Conservation (phyloP, 176 grass and related monocot species). For the Musa itinerans region DNA sequence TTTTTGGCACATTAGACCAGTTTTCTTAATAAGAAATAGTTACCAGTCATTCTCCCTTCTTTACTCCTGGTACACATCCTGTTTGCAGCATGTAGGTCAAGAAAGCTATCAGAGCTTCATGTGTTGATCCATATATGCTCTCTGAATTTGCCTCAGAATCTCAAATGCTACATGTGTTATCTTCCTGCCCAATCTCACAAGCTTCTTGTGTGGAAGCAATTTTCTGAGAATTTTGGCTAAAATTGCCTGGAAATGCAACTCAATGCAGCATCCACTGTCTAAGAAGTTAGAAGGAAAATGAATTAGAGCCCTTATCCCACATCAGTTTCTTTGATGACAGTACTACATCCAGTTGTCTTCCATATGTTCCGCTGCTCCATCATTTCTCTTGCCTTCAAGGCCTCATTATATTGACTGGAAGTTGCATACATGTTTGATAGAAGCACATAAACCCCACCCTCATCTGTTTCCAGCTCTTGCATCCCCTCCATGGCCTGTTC, state of each 20-base stretch:
- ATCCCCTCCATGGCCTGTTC: constrained; percentile 5
- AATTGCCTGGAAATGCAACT: background rate
- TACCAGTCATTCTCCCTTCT: no score
- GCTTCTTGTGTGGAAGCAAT: background rate
- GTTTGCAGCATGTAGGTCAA: no score
- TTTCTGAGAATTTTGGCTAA: background rate
- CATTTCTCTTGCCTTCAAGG: constrained; percentile 11
- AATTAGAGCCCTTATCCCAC: background rate
- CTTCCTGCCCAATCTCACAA: background rate
- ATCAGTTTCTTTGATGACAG: constrained; percentile 1
- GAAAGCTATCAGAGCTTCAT: background rate
- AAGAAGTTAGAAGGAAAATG: background rate
- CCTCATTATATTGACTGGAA: constrained; percentile 19
- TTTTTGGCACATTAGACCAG: no score
- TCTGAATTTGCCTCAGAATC: background rate
- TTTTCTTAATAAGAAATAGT: no score
- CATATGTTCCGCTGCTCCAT: constrained; percentile 15
- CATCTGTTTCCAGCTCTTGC: constrained; percentile 11
- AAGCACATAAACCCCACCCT: constrained; percentile 11
- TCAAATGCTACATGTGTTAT: background rate
- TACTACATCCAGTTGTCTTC: constrained; percentile 14
- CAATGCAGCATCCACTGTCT: background rate
- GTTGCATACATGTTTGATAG: constrained; percentile 22
- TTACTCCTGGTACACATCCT: no score
- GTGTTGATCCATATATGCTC: background rate